Conservation (phyloP, 495 filamentous ascomycete genomes). For the Thermochaetoides thermophila region DNA sequence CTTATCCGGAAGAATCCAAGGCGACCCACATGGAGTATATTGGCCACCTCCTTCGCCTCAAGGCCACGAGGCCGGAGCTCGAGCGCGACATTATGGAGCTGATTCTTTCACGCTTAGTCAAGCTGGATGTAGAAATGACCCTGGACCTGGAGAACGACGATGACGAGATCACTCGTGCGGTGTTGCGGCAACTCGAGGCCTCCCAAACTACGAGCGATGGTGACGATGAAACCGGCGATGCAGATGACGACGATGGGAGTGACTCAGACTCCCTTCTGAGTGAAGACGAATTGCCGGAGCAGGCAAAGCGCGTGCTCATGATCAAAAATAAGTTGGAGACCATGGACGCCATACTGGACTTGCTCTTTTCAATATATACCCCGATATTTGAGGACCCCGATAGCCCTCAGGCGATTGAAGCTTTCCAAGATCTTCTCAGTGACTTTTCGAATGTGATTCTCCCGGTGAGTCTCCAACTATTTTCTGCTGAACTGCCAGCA, state of each 20-base stretch:
- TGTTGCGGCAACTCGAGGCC: slow-evolving; percentile 25
- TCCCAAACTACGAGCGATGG: slow-evolving; percentile 31
- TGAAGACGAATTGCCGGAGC: slow-evolving; percentile 32
- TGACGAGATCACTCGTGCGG: slow-evolving; percentile 33
- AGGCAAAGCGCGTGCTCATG: slow-evolving; percentile 36
- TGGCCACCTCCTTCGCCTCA: slow-evolving; percentile 58
- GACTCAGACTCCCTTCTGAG: slow-evolving; percentile 35
- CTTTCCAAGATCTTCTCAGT: slow-evolving; percentile 57
- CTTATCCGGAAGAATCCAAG: slow-evolving; percentile 55
- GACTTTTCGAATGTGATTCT: slow-evolving; percentile 78
- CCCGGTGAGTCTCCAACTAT: slow-evolving; percentile 79
- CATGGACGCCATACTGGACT: slow-evolving; percentile 82
- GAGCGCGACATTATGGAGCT: slow-evolving; percentile 68
- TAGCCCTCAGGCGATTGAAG: slow-evolving; percentile 31
- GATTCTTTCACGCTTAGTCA: slow-evolving; percentile 70
- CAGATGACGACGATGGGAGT: slow-evolving; percentile 47
- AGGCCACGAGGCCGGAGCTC: slow-evolving; percentile 65
- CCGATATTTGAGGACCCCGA: slow-evolving; percentile 46
- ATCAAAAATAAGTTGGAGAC: slow-evolving; percentile 74
- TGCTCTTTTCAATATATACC: slow-evolving; percentile 70
- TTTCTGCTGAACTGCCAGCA: slow-evolving; percentile 21
- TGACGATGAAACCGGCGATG: slow-evolving; percentile 45
- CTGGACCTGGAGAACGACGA: slow-evolving; percentile 62
- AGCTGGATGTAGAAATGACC: slow-evolving; percentile 85
- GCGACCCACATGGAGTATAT: slow-evolving; percentile 63